Evolutionary conservation across 225 moss, liverwort and hornwort genomes (phyloP), one percentile per base, ranked within the genome.

Genomic region (Antitrichia curtipendula): DNA sequence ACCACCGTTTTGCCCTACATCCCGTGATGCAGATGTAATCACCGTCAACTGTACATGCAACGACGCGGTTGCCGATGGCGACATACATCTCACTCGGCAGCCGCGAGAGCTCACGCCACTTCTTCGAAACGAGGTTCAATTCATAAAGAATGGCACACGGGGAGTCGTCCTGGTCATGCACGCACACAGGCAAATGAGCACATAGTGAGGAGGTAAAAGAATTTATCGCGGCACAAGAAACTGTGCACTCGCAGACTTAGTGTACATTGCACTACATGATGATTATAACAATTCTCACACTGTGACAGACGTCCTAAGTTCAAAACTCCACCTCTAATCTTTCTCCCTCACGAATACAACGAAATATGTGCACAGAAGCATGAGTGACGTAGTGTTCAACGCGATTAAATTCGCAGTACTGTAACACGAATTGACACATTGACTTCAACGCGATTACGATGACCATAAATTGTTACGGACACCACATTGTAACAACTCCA

Each of bases 11-110:
- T 9, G 86, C 66, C 18, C 87, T 75, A 59, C 92, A 92, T 8
- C 92, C 92, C 9, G 92, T 92, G 50, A 92, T 73, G 84, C 90
- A 92, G 60, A 92, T 53, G 71, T 71, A 88, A 63, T 90, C 90
- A 8, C 85, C 92, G 25, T 90, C 89, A 3, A 90, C 92, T 19
- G 92, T 90, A 45, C 92, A 92, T 6, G 90, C 89, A 11, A 92
- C 65, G 4, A 92, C 89, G 17, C 85, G 81, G 82, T 92, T 90
- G 62, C 92, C 92, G 25, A 92, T 90, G 16, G 60, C 49, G 12
- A 21, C 73, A n/a, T 92, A 92, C 60, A 92, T 82, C 31, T 90
- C 87, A 17, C 56, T 21, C 24, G 92, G 90, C 38, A 92, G 60
- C 68, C 72, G 73, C 32, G 92, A 88, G 9, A 85, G 34, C 85